Conservation (phyloP, 139 green algal species). For the Picochlorum sp. region DNA sequence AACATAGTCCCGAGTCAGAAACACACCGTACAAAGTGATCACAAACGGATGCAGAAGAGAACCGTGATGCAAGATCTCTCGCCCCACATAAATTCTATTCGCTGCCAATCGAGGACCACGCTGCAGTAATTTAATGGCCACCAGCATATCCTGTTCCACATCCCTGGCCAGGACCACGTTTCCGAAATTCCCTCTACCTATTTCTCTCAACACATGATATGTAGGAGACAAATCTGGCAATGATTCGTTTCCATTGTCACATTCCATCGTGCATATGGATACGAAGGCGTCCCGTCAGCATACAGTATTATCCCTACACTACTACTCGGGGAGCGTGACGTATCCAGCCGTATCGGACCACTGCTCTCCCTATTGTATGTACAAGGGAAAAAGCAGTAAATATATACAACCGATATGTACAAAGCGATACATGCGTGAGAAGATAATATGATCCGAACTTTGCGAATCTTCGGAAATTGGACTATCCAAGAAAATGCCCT, state of each 20-base stretch:
- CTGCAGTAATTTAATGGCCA: slow-evolving; percentile 34
- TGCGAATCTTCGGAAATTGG: too few relatives aligned
- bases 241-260: neutral
- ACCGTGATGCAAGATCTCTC: slow-evolving; percentile 50
- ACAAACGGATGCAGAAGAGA: slow-evolving; percentile 47
- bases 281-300: too few relatives aligned
- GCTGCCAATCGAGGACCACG: slow-evolving; percentile 16
- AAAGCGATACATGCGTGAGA: too few relatives aligned
- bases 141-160: slow-evolving; percentile 11
- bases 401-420: too few relatives aligned
- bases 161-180: slow-evolving; percentile 34
- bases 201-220: slow-evolving; percentile 1
- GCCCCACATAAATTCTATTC: slow-evolving; percentile 36
- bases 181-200: slow-evolving; percentile 3
- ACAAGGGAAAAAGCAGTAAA: too few relatives aligned
- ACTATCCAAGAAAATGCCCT: too few relatives aligned
- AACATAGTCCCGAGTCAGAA: slow-evolving; percentile 40
- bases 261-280: too few relatives aligned
- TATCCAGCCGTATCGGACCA: too few relatives aligned
- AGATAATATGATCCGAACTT: too few relatives aligned
- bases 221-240: slow-evolving; percentile 17
- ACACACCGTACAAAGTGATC: slow-evolving; percentile 33
- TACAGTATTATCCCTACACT: too few relatives aligned
- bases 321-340: too few relatives aligned
- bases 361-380: too few relatives aligned